phyloP scores from a whole-genome alignment of 2,329 filamentous ascomycete genomes.

The Fusarium solani-melongenae region DNA sequence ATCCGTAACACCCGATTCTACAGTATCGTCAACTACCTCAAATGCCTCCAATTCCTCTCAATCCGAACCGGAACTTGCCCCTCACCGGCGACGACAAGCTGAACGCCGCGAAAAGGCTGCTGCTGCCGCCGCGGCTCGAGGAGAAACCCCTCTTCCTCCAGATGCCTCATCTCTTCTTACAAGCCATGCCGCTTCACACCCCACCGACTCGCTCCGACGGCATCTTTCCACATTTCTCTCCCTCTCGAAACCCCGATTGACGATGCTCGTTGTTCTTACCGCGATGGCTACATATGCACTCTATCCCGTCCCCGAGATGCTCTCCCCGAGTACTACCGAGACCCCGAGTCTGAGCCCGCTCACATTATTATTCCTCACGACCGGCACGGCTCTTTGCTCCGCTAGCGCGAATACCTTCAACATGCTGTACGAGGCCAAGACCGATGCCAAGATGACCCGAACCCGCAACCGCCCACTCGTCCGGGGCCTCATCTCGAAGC shows the following conservation, averaged over 20 bases:
- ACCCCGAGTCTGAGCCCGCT: conserved; percentile 89
- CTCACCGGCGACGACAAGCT: conserved; percentile 51
- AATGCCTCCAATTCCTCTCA: conserved; percentile 35
- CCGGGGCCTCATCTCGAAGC: conserved; percentile 77
- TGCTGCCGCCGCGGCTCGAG: conserved; percentile 24
- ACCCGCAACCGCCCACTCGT: conserved; percentile 92
- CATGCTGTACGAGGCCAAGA: conserved; percentile 93
- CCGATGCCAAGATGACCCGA: conserved; percentile 93
- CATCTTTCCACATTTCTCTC: conserved; percentile 84
- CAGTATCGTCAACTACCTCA: conserved; percentile 31
- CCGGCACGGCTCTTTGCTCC: conserved; percentile 88
- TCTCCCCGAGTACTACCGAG: conserved; percentile 72
- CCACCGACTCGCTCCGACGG: conserved; percentile 67
- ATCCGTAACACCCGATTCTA: conserved; percentile 23
- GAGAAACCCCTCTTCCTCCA: conserved; percentile 53
- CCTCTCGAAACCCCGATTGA: conserved; percentile 94
- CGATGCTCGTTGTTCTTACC: conserved; percentile 89
- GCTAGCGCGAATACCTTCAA: conserved; percentile 94
- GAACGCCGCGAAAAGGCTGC: conserved; percentile 40
- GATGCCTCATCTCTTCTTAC: conserved; percentile 68
- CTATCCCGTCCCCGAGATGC: conserved; percentile 90
- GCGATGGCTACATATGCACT: conserved; percentile 92
- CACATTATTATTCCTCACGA: conserved; percentile 91
- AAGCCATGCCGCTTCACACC: conserved; percentile 61
- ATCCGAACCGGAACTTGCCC: conserved; percentile 41